Evolutionary conservation across 2,329 filamentous ascomycete genomes (phyloP), one percentile per base, ranked within the genome.

Genomic region (Talaromyces albobiverticillius): DNA sequence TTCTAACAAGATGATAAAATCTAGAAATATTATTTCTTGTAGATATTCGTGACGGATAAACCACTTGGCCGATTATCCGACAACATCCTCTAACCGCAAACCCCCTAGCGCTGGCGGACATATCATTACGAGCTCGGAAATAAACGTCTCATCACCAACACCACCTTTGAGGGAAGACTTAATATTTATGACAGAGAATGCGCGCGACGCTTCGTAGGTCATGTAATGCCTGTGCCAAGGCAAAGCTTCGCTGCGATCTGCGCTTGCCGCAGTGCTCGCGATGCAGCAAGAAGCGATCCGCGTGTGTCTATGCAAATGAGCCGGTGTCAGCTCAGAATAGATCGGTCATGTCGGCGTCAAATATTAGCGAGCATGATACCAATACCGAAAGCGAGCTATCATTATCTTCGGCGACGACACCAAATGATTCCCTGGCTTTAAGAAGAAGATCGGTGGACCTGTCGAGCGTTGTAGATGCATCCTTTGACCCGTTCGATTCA

Each of bases 201-300:
- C 79, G 76, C 63, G 71, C 69, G 59, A 81, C 79, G n/a, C 79
- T 84, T 53, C 79, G 81, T 41, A 69, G 81, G 59, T 83, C 81
- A 8, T 84, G 81, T 67, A 71, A 72, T 59, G 75, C 80, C 14
- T 84, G 81, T 61, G 80, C 79, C 40, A 81, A 74, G 61, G 73
- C 78, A 4, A 84, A 84, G 60, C 74, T 79, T 57, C 76, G 78
- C 55, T 84, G 81, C 64, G 80, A 83, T 61, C 75, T 83, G 16
- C 71, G 70, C 26, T 79, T 73, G 1, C 81, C 81, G 3, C 72
- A 69, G 48, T 84, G 81, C 66, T 81, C 81, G 3, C 78, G 81
- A 51, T 84, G 81, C 61, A 54, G 73, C 53, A 80, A 79, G 66
- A 72, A 78, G 22, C 73, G 75, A 8, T 64, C 71, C 48, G 56